Conservation (phyloP, 768 basidiomycete genomes). For the Galerina sulciceps region DNA sequence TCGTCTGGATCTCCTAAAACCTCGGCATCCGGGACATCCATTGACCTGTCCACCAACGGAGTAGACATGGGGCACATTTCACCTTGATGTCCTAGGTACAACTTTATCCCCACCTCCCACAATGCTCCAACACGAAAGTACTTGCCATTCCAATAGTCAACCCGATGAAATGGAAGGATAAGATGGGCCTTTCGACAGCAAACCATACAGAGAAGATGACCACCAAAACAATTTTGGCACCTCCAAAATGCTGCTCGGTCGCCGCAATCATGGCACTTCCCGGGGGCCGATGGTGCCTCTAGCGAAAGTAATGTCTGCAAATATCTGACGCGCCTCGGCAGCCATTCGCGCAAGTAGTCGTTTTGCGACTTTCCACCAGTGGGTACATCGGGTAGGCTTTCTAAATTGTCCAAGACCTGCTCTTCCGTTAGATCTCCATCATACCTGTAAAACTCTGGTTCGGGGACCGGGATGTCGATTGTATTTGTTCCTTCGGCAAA, state of each 20-base stretch:
- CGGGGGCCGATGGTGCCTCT: not conserved
- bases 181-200: too few species aligned
- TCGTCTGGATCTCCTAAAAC: too few species aligned
- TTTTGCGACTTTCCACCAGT: not conserved
- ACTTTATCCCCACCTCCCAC: conserved; percentile 20
- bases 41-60: too few species aligned
- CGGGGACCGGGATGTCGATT: too few species aligned
- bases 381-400: not conserved
- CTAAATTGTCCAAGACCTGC: too few species aligned
- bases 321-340: not conserved
- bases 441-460: too few species aligned
- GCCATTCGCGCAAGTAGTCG: not conserved
- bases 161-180: conserved; percentile 15
- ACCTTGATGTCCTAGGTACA: conserved; percentile 26
- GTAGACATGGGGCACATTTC: conserved; percentile 13
- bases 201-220: conserved; percentile 7
- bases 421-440: too few species aligned
- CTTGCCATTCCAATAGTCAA: conserved; percentile 23
- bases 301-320: not conserved
- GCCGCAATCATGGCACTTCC: not conserved
- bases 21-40: too few species aligned
- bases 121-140: conserved; percentile 17
- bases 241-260: too few species aligned
- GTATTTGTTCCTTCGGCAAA: too few species aligned
- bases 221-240: not conserved